A percentile compares a stretch with the other conserved stretches of the same genome.
Evolutionary conservation across 805 yeast species (phyloP).

Genomic region (Candida methanosorbosa): DNA sequence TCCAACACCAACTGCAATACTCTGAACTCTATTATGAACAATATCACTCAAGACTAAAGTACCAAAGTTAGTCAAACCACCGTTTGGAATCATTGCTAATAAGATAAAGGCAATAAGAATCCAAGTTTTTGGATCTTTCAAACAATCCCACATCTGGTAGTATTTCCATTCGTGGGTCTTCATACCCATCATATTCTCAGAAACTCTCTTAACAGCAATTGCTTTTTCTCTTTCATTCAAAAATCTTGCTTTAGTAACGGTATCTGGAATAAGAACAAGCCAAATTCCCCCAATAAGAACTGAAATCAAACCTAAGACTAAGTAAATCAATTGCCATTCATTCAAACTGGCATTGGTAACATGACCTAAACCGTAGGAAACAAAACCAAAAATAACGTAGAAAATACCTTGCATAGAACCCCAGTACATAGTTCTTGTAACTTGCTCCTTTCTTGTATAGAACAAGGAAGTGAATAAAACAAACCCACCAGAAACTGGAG

Average conservation of each 20-base stretch:
- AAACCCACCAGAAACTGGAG: conserved; percentile 44
- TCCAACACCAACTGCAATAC: conserved; percentile 12
- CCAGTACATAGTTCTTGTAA: conserved; percentile 32
- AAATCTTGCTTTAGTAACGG: conserved; percentile 37
- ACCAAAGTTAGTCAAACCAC: conserved; percentile 34
- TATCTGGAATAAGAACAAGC: conserved; percentile 45
- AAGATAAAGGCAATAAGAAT: conserved; percentile 31
- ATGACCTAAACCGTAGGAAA: conserved; percentile 47
- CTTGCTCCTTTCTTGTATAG: conserved; percentile 34
- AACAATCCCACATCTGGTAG: conserved; percentile 19
- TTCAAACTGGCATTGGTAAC: conserved; percentile 5
- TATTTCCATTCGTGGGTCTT: conserved; percentile 20
- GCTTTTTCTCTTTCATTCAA: conserved; percentile 25
- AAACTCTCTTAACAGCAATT: conserved; percentile 23
- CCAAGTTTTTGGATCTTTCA: conserved; percentile 25
- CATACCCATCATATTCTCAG: conserved; percentile 12
- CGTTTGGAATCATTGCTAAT: conserved; percentile 22
- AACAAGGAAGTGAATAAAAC: conserved; percentile 40
- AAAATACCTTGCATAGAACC: conserved; percentile 38
- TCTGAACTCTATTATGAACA: conserved; percentile 12
- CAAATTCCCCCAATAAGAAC: conserved; percentile 39
- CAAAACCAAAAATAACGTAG: conserved; percentile 37
- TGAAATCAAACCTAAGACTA: conserved; percentile 54
- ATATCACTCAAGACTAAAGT: conserved; percentile 31
- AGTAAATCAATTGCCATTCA: conserved; percentile 35